Evolutionary conservation across 345 rosid genomes (phyloP), one percentile per base, ranked within the genome.

Genomic region (Nasturtium officinale): DNA sequence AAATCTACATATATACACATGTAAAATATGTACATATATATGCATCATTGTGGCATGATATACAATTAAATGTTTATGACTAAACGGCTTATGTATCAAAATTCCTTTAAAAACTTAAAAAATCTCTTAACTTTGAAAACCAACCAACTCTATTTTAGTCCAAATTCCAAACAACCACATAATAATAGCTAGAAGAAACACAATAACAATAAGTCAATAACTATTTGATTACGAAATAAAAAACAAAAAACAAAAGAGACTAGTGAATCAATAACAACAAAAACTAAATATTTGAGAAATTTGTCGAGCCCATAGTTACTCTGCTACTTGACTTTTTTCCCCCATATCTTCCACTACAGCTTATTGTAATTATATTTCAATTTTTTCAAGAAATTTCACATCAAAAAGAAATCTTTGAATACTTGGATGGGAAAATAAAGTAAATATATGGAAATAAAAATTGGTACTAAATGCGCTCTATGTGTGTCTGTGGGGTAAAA

Each of bases 401-500:
- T 32, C 0, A 32, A 32, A 32, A 32, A 32, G 35, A 32, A 68
- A n/a, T n/a, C n/a, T n/a, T n/a, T n/a, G n/a, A n/a, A n/a, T n/a
- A n/a, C n/a, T n/a, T n/a, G n/a, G n/a, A n/a, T n/a, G n/a, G n/a
- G n/a, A n/a, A 28, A 30, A 7, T 13, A 54, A 26, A 67, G 5
- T 5, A 3, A 57, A 15, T 4, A 33, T 16, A 48, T 29, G 38
- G 3, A 28, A 6, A 63, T 6, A 46, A 17, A 46, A 63, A n/a
- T 10, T 38, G 43, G 7, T 51, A 61, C n/a, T 60, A 51, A 61
- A 62, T 72, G 42, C 16, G 25, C 26, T 62, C 26, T 62, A 71
- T 69, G 33, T 28, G 56, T 62, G 26, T 26, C 16, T 43, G 64
- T 63, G 47, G 76, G 69, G 62, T 40, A 29, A 53, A 42, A 15